Conservation (phyloP, 352 stramenopile genomes). For the Globisporangium alternatum region DNA sequence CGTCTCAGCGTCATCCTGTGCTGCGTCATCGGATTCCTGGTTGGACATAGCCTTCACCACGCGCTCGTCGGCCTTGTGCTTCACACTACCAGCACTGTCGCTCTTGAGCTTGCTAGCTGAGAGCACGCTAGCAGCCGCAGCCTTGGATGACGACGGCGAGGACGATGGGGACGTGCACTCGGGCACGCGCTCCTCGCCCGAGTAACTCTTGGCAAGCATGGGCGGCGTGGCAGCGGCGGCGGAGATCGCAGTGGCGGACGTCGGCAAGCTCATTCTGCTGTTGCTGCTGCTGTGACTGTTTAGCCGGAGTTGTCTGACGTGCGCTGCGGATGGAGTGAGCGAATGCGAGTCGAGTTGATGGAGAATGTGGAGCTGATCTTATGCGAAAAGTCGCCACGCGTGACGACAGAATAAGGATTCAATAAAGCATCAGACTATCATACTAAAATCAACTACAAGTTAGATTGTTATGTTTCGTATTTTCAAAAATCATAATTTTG, state of each 20-base stretch:
- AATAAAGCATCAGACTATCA: too few species aligned
- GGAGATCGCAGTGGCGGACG: not conserved
- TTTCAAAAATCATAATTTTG: too few species aligned
- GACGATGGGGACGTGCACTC: constrained; percentile 14
- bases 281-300: not conserved
- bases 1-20: not conserved
- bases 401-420: too few species aligned
- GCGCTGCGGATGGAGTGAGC: too few species aligned
- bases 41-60: constrained; percentile 1
- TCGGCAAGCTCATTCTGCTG: not conserved
- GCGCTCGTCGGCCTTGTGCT: not conserved
- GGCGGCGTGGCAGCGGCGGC: not conserved
- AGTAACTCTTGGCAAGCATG: constrained; percentile 7
- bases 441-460: too few species aligned
- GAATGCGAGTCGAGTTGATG: too few species aligned
- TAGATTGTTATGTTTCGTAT: too few species aligned
- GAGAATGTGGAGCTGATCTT: too few species aligned
- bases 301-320: too few species aligned
- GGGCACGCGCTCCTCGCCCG: constrained; percentile 13
- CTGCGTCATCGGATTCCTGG: constrained; percentile 1
- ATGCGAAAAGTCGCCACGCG: too few species aligned
- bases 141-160: not conserved
- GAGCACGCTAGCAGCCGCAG: not conserved
- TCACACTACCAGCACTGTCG: not conserved
- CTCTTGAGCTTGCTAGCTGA: not conserved